Evolutionary conservation across 2,329 filamentous ascomycete genomes (phyloP).

Genomic region (Aspergillus quadricinctus): DNA sequence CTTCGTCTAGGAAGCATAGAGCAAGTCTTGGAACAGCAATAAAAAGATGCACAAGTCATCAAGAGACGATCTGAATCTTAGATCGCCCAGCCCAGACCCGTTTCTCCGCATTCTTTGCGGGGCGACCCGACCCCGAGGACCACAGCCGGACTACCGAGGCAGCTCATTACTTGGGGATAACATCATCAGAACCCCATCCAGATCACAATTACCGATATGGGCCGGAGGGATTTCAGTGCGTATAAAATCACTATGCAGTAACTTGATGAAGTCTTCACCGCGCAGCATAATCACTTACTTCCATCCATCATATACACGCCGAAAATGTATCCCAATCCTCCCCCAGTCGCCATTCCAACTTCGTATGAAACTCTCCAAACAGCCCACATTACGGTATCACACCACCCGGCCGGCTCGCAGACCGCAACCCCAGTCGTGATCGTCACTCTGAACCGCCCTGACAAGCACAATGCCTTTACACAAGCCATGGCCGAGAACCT

Average conservation of each 20-base stretch:
- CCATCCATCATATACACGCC: neutral
- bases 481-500: slow-evolving; percentile 48
- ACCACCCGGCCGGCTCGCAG: slow-evolving; percentile 43
- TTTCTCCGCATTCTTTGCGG: neutral
- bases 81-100: neutral
- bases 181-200: neutral
- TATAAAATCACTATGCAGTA: neutral
- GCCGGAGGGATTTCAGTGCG: neutral
- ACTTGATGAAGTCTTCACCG: neutral
- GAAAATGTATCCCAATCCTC: slow-evolving; percentile 6
- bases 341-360: slow-evolving; percentile 20
- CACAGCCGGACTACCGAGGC: neutral
- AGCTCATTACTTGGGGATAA: neutral
- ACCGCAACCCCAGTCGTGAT: slow-evolving; percentile 47
- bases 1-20: neutral
- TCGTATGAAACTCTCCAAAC: slow-evolving; percentile 33
- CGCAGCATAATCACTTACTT: neutral
- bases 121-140: neutral
- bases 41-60: neutral
- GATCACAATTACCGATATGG: neutral
- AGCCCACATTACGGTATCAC: slow-evolving; percentile 32
- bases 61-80: neutral
- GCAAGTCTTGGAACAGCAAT: neutral
- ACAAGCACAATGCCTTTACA: slow-evolving; percentile 58
- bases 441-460: slow-evolving; percentile 51